These are phyloP conservation scores for Linanthus parryae DNA, from an alignment of 148 eudicot species.

Conservation along the genomic window DNA sequence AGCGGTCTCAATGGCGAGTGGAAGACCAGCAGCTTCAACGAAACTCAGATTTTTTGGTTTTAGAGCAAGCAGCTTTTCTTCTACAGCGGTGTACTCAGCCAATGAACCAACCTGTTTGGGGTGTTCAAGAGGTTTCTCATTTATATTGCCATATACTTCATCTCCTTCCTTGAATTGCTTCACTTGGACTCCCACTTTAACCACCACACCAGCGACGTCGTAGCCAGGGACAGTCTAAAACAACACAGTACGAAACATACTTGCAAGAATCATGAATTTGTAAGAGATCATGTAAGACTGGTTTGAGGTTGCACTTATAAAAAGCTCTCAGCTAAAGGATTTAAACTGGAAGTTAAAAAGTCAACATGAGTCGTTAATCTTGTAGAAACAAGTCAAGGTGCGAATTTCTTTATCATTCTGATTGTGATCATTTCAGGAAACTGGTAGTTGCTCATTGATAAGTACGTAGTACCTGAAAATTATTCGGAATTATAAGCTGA, in stretches of 20 bases:
- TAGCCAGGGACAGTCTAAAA: conserved; percentile 77
- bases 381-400: too few species aligned
- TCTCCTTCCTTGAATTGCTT: conserved; percentile 68
- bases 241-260: conserved; percentile 5
- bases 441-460: too few species aligned
- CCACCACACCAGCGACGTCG: conserved; percentile 82
- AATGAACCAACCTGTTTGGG: conserved; percentile 77
- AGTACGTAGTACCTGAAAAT: too few species aligned
- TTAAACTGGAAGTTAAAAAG: too few species aligned
- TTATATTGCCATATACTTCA: conserved; percentile 77
- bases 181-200: conserved; percentile 73
- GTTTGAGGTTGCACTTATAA: too few species aligned
- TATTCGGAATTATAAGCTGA: too few species aligned
- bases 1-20: conserved; percentile 82
- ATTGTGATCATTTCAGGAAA: too few species aligned
- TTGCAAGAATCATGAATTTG: too few species aligned
- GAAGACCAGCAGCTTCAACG: conserved; percentile 73
- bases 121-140: conserved; percentile 51
- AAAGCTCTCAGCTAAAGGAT: too few species aligned
- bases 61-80: conserved; percentile 64
- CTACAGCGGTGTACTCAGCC: conserved; percentile 82
- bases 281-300: too few species aligned
- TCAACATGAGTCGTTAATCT: too few species aligned
- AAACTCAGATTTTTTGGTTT: conserved; percentile 73
- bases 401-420: too few species aligned